phyloP scores from a whole-genome alignment of 139 green algal genomes.

The Chlorella sp. region DNA sequence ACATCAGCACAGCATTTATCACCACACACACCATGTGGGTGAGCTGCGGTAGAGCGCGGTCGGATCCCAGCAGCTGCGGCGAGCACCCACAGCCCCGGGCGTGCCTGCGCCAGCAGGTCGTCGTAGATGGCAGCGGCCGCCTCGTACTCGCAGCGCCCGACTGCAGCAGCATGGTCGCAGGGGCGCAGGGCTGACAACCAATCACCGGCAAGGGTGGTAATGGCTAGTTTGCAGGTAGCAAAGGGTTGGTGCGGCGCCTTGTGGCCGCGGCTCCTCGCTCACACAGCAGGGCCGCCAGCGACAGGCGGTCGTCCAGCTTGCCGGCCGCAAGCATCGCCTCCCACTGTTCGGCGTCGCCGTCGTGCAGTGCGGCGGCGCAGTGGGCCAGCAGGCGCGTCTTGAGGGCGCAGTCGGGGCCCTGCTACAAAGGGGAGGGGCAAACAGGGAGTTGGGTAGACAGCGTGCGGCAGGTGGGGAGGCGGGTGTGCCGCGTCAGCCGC shows the following conservation, averaged over 20 bases:
- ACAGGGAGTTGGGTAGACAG: neutral
- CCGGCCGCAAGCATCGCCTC: slow-evolving; percentile 11
- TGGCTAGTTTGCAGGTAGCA: too few relatives aligned
- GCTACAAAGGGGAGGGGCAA: neutral
- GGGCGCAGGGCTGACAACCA: too few relatives aligned
- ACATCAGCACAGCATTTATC: too few relatives aligned
- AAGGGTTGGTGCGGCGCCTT: too few relatives aligned
- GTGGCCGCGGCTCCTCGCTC: neutral
- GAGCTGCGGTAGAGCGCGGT: too few relatives aligned
- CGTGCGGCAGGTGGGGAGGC: neutral
- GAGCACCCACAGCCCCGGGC: too few relatives aligned
- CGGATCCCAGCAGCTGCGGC: too few relatives aligned
- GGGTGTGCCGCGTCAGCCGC: too few relatives aligned
- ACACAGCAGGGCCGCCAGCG: neutral
- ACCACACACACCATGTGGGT: too few relatives aligned
- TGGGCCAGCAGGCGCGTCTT: slow-evolving; percentile 18
- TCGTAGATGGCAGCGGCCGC: neutral
- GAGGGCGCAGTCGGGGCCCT: slow-evolving; percentile 26
- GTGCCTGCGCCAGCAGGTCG: neutral
- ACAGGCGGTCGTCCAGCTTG: slow-evolving; percentile 8
- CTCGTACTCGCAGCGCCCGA: neutral
- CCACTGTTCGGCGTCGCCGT: neutral
- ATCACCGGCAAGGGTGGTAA: too few relatives aligned
- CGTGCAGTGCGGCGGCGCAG: neutral
- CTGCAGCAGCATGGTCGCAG: too few relatives aligned